Evolutionary conservation across 108 stramenopile species (phyloP), one percentile per base, ranked within the genome.

Genomic region (Chaetoceros muelleri): DNA sequence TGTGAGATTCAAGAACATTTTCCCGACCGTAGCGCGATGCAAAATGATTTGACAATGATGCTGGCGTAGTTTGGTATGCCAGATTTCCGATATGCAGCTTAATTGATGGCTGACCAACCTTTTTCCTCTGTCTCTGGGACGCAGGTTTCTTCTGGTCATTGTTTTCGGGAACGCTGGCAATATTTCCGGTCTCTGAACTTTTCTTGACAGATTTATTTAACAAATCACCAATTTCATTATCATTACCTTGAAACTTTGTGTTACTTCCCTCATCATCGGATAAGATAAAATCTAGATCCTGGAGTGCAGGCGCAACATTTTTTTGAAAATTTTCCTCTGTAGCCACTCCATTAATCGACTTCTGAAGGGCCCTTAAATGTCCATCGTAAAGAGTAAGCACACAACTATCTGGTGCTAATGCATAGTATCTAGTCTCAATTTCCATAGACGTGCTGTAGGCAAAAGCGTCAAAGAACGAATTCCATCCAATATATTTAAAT

Each of bases 11-110:
- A 16, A 91, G 66, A 8, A 91, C 69, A 77, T 76, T 83, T 31
- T 81, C 84, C 49, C 80, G 61, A 2, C 90, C 90, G 57, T 81
- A 84, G 57, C 75, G 52, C 19, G 49, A 52, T 20, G 81, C 72
- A 60, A 91, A 91, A 62, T 74, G 85, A 24, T 91, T 82, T 51
- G 66, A 84, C 28, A 91, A 72, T 58, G 84, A 72, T 24, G 74
- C 70, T 26, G 82, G 79, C 7, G 67, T 75, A 27, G 90, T 91
- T 34, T 72, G 63, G 57, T 87, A 91, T 0, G 90, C 75, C 34
- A 91, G 64, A 62, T 91, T 91, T 46, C 90, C 90, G 52, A 91
- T 84, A 44, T 91, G 90, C 31, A 91, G 73, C 70, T 91, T 91
- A 44, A 87, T 81, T 13, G 84, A 81, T 24, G 90, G 80, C 26